Base-by-base conservation (phyloP, 805 yeast genomes). In the Candida tibetensis region DNA sequence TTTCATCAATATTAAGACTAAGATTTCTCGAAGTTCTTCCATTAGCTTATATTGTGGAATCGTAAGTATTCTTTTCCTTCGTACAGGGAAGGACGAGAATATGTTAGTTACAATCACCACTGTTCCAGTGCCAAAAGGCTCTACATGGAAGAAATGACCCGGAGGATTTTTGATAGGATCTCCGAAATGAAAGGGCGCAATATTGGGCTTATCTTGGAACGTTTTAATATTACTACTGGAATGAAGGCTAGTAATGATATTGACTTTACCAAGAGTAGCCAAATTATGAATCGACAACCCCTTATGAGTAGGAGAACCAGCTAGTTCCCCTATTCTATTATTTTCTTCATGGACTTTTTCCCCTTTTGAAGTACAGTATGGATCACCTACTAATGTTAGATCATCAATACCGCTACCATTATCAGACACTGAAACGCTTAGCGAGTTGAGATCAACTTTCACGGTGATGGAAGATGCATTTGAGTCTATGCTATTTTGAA, bases 351-450 rank as follows among this genome's bases (percentile, higher is more conserved):
- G n/a, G n/a, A n/a, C n/a, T 7, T 10, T 7, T 7, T 7, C 7
- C 25, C 9, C 16, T 30, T 37, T 37, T 4, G 53, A 47, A 4
- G 55, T 47, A 25, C 60, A 62, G 49, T 76, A 65, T 14, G 70
- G 58, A 10, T 45, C 34, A 0, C 84, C 88, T 1, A 84, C 51
- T 2, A 47, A 28, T 1, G 49, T 59, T 34, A 85, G 50, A 32
- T 81, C 81, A 0, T 50, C 64, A 2, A 90, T 76, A 0, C 97
- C 97, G 2, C 15, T 18, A 0, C 97, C 97, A 55, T 90, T 68
- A 57, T 90, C 97, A 1, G 44, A 43, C 1, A 86, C 80, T 4
- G 47, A 45, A 9, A 71, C 49, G 16, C 62, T 51, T 5, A 72
- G 46, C 1, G 60, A 47, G 0, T 49, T 36, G 3, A 63, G 47